A percentile compares a stretch with the other conserved stretches of the same genome.
These are phyloP conservation scores for Moesziomyces sp. DNA, from an alignment of 1,284 basidiomycete genomes.

Conservation along the genomic window DNA sequence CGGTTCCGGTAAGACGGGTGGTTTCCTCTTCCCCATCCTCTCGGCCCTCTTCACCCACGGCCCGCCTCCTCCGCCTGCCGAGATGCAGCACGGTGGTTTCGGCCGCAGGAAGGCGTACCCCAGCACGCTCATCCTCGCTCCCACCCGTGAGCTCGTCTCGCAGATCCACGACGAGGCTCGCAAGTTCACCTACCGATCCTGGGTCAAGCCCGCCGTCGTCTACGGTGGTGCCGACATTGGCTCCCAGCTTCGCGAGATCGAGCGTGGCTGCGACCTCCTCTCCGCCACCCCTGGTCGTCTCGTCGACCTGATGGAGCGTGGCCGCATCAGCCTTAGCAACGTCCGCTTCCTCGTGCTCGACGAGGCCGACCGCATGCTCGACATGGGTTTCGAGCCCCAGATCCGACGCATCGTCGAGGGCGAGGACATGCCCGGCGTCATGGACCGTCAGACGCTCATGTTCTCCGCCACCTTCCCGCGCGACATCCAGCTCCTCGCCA, in stretches of 20 bases:
- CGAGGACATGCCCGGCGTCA: constrained; percentile 95
- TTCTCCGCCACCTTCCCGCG: constrained; percentile 99
- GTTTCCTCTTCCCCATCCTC: constrained; percentile 99
- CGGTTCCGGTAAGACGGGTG: constrained; percentile 98
- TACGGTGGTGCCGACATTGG: constrained; percentile 99
- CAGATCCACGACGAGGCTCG: constrained; percentile 99
- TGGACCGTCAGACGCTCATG: constrained; percentile 97
- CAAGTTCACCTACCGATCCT: constrained; percentile 99
- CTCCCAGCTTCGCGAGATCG: constrained; percentile 90
- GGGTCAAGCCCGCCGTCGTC: constrained; percentile 98
- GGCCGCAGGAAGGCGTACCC: constrained; percentile 91
- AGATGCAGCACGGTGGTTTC: constrained; percentile 71
- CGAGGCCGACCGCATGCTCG: constrained; percentile 97
- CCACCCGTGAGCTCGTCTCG: constrained; percentile 97
- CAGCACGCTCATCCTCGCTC: constrained; percentile 93
- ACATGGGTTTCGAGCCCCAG: constrained; percentile 99
- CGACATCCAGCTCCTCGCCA: constrained; percentile 96
- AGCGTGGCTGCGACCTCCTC: constrained; percentile 95
- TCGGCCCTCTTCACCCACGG: constrained; percentile 90
- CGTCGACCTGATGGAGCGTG: constrained; percentile 97
- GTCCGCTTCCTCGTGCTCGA: constrained; percentile 99
- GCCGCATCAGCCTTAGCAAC: constrained; percentile 93
- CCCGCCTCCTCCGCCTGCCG: constrained; percentile 76
- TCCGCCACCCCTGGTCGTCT: constrained; percentile 98
- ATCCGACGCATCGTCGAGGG: constrained; percentile 97